Conservation (phyloP, 202 grass and related monocot genomes). For the Setaria viridis region DNA sequence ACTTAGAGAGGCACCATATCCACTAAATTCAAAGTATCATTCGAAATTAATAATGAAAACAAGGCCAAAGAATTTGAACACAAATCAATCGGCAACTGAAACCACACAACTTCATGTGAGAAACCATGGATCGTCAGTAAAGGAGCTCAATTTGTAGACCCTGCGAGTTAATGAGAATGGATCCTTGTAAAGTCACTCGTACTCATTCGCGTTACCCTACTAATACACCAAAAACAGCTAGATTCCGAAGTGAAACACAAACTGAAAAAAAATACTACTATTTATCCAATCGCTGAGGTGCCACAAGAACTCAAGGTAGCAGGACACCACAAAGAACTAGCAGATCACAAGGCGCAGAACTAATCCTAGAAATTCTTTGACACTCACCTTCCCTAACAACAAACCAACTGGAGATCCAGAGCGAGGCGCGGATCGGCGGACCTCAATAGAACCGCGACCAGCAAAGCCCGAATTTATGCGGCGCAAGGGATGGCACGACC, state of each 20-base stretch:
- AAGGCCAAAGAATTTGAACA: background rate
- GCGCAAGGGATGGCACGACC: background rate
- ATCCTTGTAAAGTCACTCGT: background rate
- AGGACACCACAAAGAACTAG: background rate
- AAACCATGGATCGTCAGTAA: background rate
- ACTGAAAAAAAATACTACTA: background rate
- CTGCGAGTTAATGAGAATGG: background rate
- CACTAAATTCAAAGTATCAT: background rate
- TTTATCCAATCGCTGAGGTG: background rate
- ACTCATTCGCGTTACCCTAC: too few species aligned
- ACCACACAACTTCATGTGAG: background rate
- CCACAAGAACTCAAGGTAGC: too few species aligned
- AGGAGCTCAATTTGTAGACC: background rate
- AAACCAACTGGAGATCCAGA: slow-evolving; percentile 5
- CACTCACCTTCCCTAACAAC: background rate
- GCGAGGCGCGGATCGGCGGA: slow-evolving; percentile 9
- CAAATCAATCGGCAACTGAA: background rate
- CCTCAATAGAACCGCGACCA: background rate
- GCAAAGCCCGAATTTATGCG: background rate
- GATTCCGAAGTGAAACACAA: background rate
- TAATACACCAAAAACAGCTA: background rate
- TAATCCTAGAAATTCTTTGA: background rate
- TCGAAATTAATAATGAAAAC: background rate
- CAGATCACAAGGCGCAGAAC: slow-evolving; percentile 22
- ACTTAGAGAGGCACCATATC: background rate